Evolutionary conservation across 73 alveolate species (phyloP).

Genomic region (Uronychia binucleata): DNA sequence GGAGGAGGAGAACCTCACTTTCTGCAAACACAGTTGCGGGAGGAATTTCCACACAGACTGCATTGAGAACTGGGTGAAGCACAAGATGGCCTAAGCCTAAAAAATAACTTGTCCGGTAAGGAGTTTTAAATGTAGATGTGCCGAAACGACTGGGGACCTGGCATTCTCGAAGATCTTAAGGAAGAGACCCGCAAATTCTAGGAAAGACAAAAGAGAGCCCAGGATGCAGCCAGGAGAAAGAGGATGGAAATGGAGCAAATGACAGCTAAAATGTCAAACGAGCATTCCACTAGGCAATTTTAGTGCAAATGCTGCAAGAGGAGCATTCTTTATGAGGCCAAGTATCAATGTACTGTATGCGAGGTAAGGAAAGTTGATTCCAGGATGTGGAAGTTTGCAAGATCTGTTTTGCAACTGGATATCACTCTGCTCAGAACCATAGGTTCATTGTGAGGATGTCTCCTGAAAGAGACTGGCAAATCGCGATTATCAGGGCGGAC

Average conservation of each 20-base stretch:
- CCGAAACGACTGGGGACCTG: constrained; percentile 58
- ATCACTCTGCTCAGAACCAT: not conserved
- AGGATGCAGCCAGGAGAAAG: not conserved
- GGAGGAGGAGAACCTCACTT: constrained; percentile 40
- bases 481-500: not conserved
- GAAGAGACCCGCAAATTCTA: constrained; percentile 28
- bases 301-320: constrained; percentile 49
- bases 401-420: constrained; percentile 18
- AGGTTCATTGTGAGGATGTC: constrained; percentile 22
- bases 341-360: constrained; percentile 23
- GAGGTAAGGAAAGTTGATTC: not conserved
- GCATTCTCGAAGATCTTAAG: constrained; percentile 59
- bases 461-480: constrained; percentile 41
- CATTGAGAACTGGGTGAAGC: constrained; percentile 49
- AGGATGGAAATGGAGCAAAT: not conserved
- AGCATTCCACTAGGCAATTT: constrained; percentile 2
- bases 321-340: constrained; percentile 20
- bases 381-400: constrained; percentile 40
- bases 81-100: constrained; percentile 21
- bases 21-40: constrained; percentile 64
- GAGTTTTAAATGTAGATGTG: constrained; percentile 26
- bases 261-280: not conserved
- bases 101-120: constrained; percentile 56
- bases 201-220: constrained; percentile 15
- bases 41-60: constrained; percentile 62